These are phyloP conservation scores for Ustilago shanxiensis DNA, from an alignment of 1,284 basidiomycete genomes.

Conservation along the genomic window DNA sequence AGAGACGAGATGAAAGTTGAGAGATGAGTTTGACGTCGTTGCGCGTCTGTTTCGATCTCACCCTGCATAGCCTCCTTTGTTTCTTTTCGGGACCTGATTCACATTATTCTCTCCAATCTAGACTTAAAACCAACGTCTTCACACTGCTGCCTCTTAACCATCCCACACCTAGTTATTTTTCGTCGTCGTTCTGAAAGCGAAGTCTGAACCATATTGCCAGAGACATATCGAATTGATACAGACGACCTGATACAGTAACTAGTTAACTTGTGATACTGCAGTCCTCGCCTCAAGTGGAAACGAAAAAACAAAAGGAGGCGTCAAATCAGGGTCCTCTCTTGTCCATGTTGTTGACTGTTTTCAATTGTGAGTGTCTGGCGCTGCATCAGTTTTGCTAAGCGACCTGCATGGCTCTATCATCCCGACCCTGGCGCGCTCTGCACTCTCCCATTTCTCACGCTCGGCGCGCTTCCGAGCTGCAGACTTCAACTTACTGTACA, in stretches of 20 bases:
- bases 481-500: too few species aligned
- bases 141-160: neutral
- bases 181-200: too few species aligned
- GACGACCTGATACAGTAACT: too few species aligned
- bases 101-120: neutral
- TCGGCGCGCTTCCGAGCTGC: slow-evolving; percentile 1
- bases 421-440: neutral
- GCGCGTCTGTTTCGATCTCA: slow-evolving; percentile 13
- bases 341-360: neutral
- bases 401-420: slow-evolving; percentile 9
- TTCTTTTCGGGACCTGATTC: neutral
- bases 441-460: neutral
- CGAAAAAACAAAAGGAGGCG: too few species aligned
- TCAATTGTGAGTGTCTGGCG: too few species aligned
- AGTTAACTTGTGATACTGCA: too few species aligned
- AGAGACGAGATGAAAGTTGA: too few species aligned
- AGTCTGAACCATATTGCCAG: too few species aligned
- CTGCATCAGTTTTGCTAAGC: too few species aligned
- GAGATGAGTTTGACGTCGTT: slow-evolving; percentile 13
- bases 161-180: neutral
- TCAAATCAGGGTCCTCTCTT: slow-evolving; percentile 1
- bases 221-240: too few species aligned
- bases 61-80: neutral
- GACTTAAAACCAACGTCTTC: neutral
- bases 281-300: too few species aligned